Base-by-base conservation (phyloP, 495 filamentous ascomycete species). In the Aspergillus wentii region DNA sequence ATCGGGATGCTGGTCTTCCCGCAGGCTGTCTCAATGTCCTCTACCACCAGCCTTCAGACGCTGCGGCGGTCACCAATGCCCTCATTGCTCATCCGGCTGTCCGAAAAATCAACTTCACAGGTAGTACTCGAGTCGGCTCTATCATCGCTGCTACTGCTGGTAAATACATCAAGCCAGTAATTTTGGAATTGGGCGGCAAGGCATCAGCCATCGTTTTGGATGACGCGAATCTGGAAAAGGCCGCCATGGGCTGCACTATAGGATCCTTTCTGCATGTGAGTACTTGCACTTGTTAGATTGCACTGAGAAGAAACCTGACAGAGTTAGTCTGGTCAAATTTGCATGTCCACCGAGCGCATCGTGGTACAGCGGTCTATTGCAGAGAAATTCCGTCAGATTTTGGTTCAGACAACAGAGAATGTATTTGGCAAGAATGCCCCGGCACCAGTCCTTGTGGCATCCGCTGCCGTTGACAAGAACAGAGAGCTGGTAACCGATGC, bases 341-440 rank as follows among this genome's bases (percentile, higher is more conserved):
- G 90, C 68, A 92, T 96, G 90, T 76, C 79, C 2, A 94, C 88
- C 1, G 90, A 95, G 66, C 79, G 84, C 17, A 86, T 96, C 54
- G 62, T 95, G 15, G 85, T 95, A 16, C 85, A 94, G 54, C 75
- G 76, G 25, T 68, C 72, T 11, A 59, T 95, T 36, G 74, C 74
- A 17, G 70, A 71, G 8, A 56, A 75, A 31, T 96, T 94, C 58
- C 74, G 78, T 33, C 59, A 68, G 33, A 72, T 78, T 45, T 59
- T 90, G 8, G 51, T 48, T 4, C 48, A 56, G 8, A 49, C 56
- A 11, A 44, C 63, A 0, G 59, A 71, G 41, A 71, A 78, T 36
- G 51, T 56, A 3, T 80, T 75, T 34, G 67, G 71, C 30, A 56
- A 66, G 21, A 49, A 62, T 7, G 55, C 62, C 0, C 70, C 77